Conservation (phyloP, 345 rosid species). For the Alliaria petiolata region DNA sequence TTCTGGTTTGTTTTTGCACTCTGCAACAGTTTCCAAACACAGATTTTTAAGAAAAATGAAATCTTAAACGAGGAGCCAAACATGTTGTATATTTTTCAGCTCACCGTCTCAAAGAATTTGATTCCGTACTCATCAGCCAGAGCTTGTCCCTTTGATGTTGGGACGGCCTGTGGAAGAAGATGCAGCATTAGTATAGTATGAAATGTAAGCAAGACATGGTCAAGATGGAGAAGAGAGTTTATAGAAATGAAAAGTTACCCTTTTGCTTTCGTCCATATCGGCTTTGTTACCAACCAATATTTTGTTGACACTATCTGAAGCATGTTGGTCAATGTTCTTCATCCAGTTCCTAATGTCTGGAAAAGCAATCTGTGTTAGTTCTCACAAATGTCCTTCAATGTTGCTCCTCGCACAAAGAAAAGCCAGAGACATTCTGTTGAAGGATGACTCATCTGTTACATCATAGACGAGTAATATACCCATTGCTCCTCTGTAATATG, state of each 20-base stretch:
- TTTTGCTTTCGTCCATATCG: slow-evolving; percentile 69
- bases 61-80: not conserved
- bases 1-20: slow-evolving; percentile 58
- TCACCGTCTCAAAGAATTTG: slow-evolving; percentile 57
- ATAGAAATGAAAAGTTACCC: slow-evolving; percentile 33
- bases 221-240: not conserved
- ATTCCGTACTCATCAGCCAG: slow-evolving; percentile 61
- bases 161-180: slow-evolving; percentile 38
- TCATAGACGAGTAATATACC: slow-evolving; percentile 89
- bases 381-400: not conserved
- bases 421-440: slow-evolving; percentile 55
- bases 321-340: slow-evolving; percentile 65
- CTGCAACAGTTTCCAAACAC: slow-evolving; percentile 31
- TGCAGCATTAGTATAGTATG: not conserved
- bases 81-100: not conserved
- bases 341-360: slow-evolving; percentile 64
- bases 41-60: not conserved
- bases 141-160: slow-evolving; percentile 54
- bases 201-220: not conserved
- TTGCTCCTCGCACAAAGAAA: not conserved
- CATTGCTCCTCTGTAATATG: slow-evolving; percentile 95
- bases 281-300: slow-evolving; percentile 70
- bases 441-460: slow-evolving; percentile 90
- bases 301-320: slow-evolving; percentile 58
- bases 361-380: slow-evolving; percentile 9